Conservation (phyloP, 768 basidiomycete species). For the Coprinellus aureogranulatus region DNA sequence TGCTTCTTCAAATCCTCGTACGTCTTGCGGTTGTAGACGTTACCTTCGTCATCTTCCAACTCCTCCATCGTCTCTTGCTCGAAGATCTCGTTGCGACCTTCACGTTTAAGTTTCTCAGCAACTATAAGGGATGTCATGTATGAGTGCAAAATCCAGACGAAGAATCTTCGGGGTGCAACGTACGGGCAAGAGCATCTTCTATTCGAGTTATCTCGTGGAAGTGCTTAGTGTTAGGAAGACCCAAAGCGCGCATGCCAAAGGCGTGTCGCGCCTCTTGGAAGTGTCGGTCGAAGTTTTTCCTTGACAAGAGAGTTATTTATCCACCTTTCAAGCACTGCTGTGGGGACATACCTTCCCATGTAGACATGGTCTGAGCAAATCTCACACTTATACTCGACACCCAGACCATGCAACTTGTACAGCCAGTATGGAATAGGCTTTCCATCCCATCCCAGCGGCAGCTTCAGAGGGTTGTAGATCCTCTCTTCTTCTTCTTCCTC, state of each 20-base stretch:
- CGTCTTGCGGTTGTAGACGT: conserved; percentile 98
- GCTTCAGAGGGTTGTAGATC: conserved; percentile 96
- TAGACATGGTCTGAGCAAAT: conserved; percentile 97
- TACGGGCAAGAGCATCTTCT: conserved; percentile 91
- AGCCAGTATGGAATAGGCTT: conserved; percentile 99
- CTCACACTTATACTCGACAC: conserved; percentile 97
- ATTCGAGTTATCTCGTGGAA: conserved; percentile 99
- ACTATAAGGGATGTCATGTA: conserved; percentile 45
- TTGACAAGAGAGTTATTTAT: too few relatives aligned
- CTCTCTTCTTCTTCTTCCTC: conserved; percentile 95
- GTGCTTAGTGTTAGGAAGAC: conserved; percentile 97
- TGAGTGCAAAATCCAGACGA: too few relatives aligned
- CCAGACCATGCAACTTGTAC: conserved; percentile 95
- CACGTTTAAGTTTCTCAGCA: conserved; percentile 95
- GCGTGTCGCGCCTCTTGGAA: conserved; percentile 98
- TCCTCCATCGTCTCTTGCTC: conserved; percentile 97
- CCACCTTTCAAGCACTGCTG: too few relatives aligned
- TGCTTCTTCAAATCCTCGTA: conserved; percentile 97
- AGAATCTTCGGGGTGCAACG: conserved; percentile 30
- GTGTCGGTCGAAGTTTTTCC: conserved; percentile 95
- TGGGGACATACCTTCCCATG: conserved; percentile 88
- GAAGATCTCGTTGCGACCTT: conserved; percentile 92
- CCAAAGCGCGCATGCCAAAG: conserved; percentile 96
- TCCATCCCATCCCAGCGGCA: conserved; percentile 97
- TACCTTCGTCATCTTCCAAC: conserved; percentile 96